Evolutionary conservation across 164 flowering plant species (phyloP).

Genomic region (Tinospora cordifolia): DNA sequence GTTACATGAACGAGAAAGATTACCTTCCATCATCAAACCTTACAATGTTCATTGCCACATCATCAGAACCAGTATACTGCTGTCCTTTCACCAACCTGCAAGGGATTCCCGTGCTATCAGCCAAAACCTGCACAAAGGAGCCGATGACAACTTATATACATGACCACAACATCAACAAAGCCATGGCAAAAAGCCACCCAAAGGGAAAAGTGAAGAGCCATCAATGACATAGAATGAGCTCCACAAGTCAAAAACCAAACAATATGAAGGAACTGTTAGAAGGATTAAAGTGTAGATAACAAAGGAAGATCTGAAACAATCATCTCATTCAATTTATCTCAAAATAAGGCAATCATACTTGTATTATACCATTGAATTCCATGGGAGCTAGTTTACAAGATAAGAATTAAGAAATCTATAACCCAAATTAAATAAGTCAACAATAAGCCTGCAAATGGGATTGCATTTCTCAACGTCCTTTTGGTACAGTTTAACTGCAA

Average conservation of each 20-base stretch:
- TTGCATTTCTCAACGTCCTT: no score
- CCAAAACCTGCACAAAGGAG: slow-evolving; percentile 54
- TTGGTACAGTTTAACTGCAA: no score
- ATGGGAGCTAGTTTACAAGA: no score
- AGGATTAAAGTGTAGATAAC: not conserved
- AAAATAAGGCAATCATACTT: no score
- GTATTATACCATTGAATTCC: no score
- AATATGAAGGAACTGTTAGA: not conserved
- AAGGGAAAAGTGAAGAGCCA: not conserved
- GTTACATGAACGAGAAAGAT: not conserved
- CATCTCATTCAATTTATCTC: no score
- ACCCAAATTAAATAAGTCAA: no score
- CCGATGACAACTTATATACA: slow-evolving; percentile 2
- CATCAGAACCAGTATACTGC: slow-evolving; percentile 75
- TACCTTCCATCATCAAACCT: slow-evolving; percentile 84
- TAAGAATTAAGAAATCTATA: no score
- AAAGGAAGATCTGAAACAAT: no score
- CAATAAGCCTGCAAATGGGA: no score
- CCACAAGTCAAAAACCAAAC: not conserved
- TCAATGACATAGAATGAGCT: not conserved
- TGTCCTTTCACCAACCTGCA: slow-evolving; percentile 86
- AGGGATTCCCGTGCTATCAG: slow-evolving; percentile 74
- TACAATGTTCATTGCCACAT: slow-evolving; percentile 79
- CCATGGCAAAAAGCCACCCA: not conserved
- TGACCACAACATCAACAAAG: not conserved